Percentiles rank a stretch among this genome's conserved stretches.
Conservation (phyloP, 2,329 filamentous ascomycete species). For the Fusarium musae region DNA sequence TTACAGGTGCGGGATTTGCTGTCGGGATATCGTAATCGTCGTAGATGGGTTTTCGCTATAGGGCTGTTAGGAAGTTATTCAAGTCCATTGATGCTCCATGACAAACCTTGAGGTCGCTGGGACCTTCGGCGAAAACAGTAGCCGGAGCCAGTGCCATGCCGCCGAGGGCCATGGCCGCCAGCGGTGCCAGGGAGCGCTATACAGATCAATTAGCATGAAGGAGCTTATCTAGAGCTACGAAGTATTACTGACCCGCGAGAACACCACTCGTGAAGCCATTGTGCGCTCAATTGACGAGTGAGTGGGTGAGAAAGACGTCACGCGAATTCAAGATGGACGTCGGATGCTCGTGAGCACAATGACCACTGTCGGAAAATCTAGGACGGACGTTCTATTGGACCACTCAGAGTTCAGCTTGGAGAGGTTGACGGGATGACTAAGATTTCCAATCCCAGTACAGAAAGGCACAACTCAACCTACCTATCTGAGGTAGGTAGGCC, state of each 20-base stretch:
- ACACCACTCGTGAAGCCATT: constrained; percentile 70
- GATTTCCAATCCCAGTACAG: neutral
- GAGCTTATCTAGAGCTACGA: constrained; percentile 15
- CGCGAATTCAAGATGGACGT: constrained; percentile 42
- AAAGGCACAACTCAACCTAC: constrained; percentile 12
- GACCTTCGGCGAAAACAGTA: constrained; percentile 63
- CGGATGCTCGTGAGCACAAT: constrained; percentile 35
- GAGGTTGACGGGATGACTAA: constrained; percentile 33
- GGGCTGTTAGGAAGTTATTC: constrained; percentile 8
- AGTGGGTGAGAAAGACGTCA: constrained; percentile 41
- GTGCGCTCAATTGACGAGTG: constrained; percentile 60
- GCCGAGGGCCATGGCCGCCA: constrained; percentile 63
- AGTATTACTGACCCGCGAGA: constrained; percentile 61
- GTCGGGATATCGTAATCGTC: constrained; percentile 69
- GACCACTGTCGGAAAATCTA: constrained; percentile 45
- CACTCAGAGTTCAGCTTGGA: constrained; percentile 21
- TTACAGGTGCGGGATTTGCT: constrained; percentile 47
- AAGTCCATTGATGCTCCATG: neutral
- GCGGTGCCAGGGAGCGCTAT: constrained; percentile 64
- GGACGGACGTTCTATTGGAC: constrained; percentile 43
- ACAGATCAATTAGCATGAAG: constrained; percentile 46
- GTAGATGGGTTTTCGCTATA: constrained; percentile 79
- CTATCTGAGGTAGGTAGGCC: too few species aligned
- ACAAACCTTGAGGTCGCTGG: constrained; percentile 50
- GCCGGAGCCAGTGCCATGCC: constrained; percentile 60